phyloP scores from a whole-genome alignment of 306 rosid genomes.

The Begonia peltatifolia region DNA sequence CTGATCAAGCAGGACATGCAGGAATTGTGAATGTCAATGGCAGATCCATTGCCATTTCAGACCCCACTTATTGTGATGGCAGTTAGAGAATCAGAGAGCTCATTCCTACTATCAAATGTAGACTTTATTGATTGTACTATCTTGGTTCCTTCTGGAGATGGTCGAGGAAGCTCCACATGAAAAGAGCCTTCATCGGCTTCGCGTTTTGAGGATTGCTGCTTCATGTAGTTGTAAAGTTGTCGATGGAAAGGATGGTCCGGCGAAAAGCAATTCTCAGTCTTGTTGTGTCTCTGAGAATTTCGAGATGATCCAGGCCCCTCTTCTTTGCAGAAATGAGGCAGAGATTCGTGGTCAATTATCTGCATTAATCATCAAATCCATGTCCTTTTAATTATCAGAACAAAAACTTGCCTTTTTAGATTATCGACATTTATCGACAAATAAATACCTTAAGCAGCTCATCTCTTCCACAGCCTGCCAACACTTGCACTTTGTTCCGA shows the following conservation, averaged over 20 bases:
- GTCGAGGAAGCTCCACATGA: conserved; percentile 62
- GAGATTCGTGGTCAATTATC: conserved; percentile 80
- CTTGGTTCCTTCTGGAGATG: conserved; percentile 35
- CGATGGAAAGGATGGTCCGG: conserved; percentile 78
- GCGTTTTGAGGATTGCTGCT: conserved; percentile 37
- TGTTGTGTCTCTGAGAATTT: conserved; percentile 28
- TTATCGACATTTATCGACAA: not conserved
- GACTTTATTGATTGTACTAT: conserved; percentile 52
- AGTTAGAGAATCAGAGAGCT: conserved; percentile 25
- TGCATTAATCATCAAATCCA: conserved; percentile 23
- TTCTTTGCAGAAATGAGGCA: conserved; percentile 74
- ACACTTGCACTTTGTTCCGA: conserved; percentile 68
- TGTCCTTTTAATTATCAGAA: too few relatives aligned
- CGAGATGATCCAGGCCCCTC: conserved; percentile 77
- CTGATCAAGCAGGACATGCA: too few relatives aligned
- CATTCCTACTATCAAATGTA: conserved; percentile 36
- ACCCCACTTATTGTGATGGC: conserved; percentile 25
- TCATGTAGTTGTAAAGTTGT: conserved; percentile 58
- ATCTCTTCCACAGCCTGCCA: conserved; percentile 75
- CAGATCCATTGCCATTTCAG: too few relatives aligned
- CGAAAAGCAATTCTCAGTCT: conserved; percentile 55
- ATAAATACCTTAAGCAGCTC: conserved; percentile 65
- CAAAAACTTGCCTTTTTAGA: not conserved
- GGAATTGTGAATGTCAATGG: too few relatives aligned
- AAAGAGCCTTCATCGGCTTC: conserved; percentile 62